Base-by-base conservation (phyloP, 768 basidiomycete species). In the Mycena floridula region DNA sequence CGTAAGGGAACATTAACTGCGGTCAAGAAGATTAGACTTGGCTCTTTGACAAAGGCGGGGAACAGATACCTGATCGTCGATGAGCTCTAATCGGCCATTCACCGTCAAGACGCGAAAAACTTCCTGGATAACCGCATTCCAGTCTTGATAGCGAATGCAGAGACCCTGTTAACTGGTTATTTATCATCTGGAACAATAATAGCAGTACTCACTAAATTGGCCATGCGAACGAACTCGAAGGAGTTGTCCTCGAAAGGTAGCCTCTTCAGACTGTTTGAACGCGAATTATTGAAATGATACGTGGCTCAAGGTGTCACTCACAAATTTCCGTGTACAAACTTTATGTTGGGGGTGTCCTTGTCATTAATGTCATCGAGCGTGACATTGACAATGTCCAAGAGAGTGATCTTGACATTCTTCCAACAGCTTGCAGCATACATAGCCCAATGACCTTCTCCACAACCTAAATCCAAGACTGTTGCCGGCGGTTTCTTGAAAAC, bases 171-270 rank as follows among this genome's bases (percentile, higher is more conserved):
- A n/a, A n/a, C n/a, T n/a, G n/a, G n/a, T n/a, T n/a, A n/a, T n/a
- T n/a, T n/a, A n/a, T n/a, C n/a, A n/a, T n/a, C n/a, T n/a, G n/a
- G n/a, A n/a, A n/a, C n/a, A n/a, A n/a, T n/a, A n/a, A n/a, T n/a
- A n/a, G n/a, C n/a, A n/a, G n/a, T n/a, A n/a, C n/a, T n/a, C n/a
- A n/a, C n/a, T n/a, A 87, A 64, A 48, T 86, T 80, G 11, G 85
- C 79, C 73, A 90, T 79, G 26, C 87, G 73, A 35, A 91, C 79
- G 42, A 81, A 67, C 52, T 90, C 85, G 49, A 90, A 89, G 2
- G 70, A 68, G 39, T 74, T 65, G 52, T 75, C 71, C 0, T 70
- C 65, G 48, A 87, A 88, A 0, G 87, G 85, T 22, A 89, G 64
- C 23, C 62, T 55, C 50, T 72, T 72, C 25, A 82, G 58, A 55